These are phyloP conservation scores for Aureobasidium sp. DNA, from an alignment of 2,329 filamentous ascomycete genomes.

Conservation along the genomic window DNA sequence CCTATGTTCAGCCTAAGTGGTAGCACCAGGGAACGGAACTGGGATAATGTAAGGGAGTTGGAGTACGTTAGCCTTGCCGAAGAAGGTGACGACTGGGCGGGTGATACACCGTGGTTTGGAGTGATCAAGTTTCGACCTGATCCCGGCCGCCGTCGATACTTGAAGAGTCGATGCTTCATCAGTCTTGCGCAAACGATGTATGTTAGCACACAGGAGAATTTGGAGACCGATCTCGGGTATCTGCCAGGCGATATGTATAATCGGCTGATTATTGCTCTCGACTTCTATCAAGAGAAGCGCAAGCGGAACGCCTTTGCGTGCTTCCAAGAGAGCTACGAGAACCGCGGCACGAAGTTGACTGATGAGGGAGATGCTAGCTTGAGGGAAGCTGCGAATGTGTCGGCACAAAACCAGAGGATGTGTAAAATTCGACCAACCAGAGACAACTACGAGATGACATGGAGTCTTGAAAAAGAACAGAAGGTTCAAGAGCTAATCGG, in stretches of 20 bases:
- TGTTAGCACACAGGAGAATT: not conserved
- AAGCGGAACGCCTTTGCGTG: not conserved
- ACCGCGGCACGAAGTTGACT: not conserved
- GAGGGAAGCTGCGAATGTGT: not conserved
- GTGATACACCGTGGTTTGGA: not conserved
- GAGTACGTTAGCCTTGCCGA: not conserved
- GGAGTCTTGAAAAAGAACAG: not conserved
- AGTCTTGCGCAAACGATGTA: not conserved
- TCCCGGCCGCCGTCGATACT: not conserved
- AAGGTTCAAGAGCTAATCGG: not conserved
- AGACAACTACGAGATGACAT: not conserved
- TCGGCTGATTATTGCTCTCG: not conserved
- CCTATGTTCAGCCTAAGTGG: not conserved
- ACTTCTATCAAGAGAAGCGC: conserved; percentile 2
- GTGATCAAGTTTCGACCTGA: not conserved
- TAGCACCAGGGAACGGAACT: not conserved
- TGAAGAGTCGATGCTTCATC: not conserved
- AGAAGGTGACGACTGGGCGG: not conserved
- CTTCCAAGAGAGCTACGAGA: not conserved
- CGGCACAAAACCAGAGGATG: not conserved
- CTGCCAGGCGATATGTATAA: not conserved
- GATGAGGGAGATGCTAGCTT: not conserved
- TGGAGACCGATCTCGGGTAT: not conserved
- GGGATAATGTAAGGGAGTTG: not conserved
- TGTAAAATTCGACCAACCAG: not conserved